A percentile compares a stretch with the other conserved stretches of the same genome.
These are phyloP conservation scores for Helichrysum umbraculigerum DNA, from an alignment of 129 eudicot species.

Conservation along the genomic window DNA sequence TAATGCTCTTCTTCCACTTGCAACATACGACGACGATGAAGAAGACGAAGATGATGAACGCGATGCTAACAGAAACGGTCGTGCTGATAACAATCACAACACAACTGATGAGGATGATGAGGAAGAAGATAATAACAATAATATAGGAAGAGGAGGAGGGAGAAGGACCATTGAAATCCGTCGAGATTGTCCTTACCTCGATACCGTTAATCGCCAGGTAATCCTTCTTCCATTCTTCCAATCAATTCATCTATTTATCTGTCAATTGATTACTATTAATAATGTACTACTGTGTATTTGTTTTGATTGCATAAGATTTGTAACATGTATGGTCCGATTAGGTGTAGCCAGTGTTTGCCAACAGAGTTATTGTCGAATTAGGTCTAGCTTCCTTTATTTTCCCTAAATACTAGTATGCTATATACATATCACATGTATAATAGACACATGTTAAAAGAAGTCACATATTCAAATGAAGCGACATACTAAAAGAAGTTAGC, in stretches of 20 bases:
- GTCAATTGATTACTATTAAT: background rate
- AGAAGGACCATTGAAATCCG: constrained; percentile 69
- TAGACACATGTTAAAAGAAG: background rate
- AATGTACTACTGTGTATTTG: no score
- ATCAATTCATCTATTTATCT: background rate
- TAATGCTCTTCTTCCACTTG: constrained; percentile 80
- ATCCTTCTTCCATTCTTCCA: background rate
- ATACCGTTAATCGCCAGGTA: constrained; percentile 98
- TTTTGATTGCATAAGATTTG: background rate
- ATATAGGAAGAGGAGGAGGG: constrained; percentile 41
- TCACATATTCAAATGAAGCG: background rate
- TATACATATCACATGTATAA: no score
- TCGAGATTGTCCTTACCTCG: constrained; percentile 91
- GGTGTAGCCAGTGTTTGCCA: background rate
- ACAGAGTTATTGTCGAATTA: no score
- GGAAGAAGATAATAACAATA: constrained; percentile 46
- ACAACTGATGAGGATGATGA: constrained; percentile 35
- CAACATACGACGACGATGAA: constrained; percentile 65
- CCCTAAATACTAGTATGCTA: background rate
- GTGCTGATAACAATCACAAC: constrained; percentile 7
- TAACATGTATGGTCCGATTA: background rate
- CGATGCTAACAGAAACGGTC: constrained; percentile 23
- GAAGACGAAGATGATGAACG: constrained; percentile 47
- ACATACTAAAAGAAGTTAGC: background rate
- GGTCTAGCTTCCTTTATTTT: background rate